Base-by-base conservation (phyloP, 2,329 filamentous ascomycete species). In the Sordariomycetes sp. region DNA sequence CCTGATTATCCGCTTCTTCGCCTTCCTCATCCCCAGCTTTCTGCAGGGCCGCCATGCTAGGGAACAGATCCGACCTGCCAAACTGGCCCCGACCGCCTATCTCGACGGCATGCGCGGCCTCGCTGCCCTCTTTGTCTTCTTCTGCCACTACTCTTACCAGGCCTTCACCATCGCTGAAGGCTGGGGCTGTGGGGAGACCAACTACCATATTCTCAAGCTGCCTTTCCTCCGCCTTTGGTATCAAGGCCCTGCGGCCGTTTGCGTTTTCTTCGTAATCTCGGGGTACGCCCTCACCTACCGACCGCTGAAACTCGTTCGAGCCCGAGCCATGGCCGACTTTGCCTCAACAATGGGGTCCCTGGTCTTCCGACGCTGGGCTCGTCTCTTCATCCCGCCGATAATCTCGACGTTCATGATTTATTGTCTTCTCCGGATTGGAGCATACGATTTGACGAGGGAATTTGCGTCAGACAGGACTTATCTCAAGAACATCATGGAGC, bases 181-280 rank as follows among this genome's bases (percentile, higher is more conserved):
- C 16, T 73, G 59, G 53, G 70, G 68, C 26, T 58, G 52, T 34
- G 54, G 55, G 30, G 50, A 59, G 17, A 51, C 50, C 39, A 64
- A 71, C 51, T 61, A 62, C 45, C 46, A 65, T 36, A 38, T 69
- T 30, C 56, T 72, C 42, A 66, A 70, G 45, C 58, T 75, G 2
- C 72, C 72, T 7, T 63, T 75, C 39, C 35, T 76, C 14, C 60
- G 72, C 11, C 55, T 76, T 4, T 58, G 69, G 38, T 75, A 68
- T 46, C 66, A 68, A 33, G 72, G 71, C 1, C 70, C 68, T 4
- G 64, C 70, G 0, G 72, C 71, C 44, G 73, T 78, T 25, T 70
- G 66, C 50, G 54, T 76, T 42, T 79, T 79, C 58, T 79, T 77
- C 47, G 66, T 77, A 45, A 70, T 78, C 29, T 75, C 71, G 1